Evolutionary conservation across 2,329 filamentous ascomycete species (phyloP), one percentile per base, ranked within the genome.

Genomic region (Dendryphion nanum): DNA sequence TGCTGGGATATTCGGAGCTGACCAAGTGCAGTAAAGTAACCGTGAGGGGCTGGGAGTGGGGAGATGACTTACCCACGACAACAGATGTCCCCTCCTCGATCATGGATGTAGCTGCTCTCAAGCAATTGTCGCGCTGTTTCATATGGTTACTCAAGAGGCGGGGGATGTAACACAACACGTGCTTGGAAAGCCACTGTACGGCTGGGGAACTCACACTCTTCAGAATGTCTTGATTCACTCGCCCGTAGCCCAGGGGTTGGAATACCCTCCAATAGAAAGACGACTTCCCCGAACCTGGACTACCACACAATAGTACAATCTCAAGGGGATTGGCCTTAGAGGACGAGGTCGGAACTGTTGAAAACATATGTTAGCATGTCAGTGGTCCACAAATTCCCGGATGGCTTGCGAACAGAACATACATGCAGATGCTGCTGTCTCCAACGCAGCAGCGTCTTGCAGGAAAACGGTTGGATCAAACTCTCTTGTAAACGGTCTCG

Each of bases 261-360:
- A 97, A 71, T 47, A 86, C 71, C 45, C 77, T 82, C 81, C 84
- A 88, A 68, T 85, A 96, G 57, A 93, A 95, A 0, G 89, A 91
- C 26, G 88, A 95, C 67, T 98, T 97, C 14, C 93, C 93, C 3
- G 89, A 82, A 1, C 87, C 90, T 0, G 93, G 93, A 33, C 86
- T 88, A 1, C 93, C 93, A 57, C 87, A 91, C 61, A 95, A 88
- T 6, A 97, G 66, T 17, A 97, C 79, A 12, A 97, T 71, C 38
- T 96, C 90, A 47, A 81, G 65, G 5, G 77, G 63, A 53, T 84
- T 80, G 35, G 73, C 77, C 67, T 83, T 88, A 32, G 76, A 72
- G 47, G 79, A 72, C 5, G 59, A 44, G 32, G 49, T 54, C 30
- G 47, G 55, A 43, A 45, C 63, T 58, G 20, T 33, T 26, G 15